phyloP scores from a whole-genome alignment of 345 rosid species.

The Salix purpurea region DNA sequence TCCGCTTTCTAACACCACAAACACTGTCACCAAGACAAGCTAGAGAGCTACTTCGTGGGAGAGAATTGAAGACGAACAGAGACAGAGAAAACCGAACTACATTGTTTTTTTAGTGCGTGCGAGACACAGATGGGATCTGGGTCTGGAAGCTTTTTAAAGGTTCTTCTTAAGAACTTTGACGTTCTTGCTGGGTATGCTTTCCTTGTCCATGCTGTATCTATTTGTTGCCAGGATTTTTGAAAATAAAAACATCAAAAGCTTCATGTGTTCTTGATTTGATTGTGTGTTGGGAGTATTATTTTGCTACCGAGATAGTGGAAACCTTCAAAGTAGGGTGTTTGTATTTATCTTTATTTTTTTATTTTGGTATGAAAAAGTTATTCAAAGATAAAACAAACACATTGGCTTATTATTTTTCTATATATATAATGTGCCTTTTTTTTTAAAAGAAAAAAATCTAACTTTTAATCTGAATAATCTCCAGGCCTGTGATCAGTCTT shows the following conservation, averaged over 20 bases:
- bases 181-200: conserved; percentile 78
- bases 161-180: conserved; percentile 70
- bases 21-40: background rate
- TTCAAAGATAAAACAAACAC: background rate
- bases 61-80: background rate
- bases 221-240: background rate
- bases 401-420: background rate
- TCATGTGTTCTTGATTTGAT: background rate
- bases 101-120: background rate
- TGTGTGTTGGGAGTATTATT: background rate
- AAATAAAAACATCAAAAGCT: background rate
- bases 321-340: background rate
- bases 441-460: background rate
- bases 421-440: background rate
- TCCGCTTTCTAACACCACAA: background rate
- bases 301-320: background rate
- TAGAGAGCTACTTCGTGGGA: background rate
- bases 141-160: conserved; percentile 58
- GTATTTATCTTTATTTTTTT: background rate
- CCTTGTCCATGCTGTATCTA: background rate
- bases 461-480: conserved; percentile 17
- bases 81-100: background rate
- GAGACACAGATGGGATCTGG: conserved; percentile 60
- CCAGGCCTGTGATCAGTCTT: conserved; percentile 91
- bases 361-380: background rate